Percentiles rank a stretch among this genome's conserved stretches.
phyloP scores from a whole-genome alignment of 2,329 filamentous ascomycete species.

The Acrocalymma vagum region DNA sequence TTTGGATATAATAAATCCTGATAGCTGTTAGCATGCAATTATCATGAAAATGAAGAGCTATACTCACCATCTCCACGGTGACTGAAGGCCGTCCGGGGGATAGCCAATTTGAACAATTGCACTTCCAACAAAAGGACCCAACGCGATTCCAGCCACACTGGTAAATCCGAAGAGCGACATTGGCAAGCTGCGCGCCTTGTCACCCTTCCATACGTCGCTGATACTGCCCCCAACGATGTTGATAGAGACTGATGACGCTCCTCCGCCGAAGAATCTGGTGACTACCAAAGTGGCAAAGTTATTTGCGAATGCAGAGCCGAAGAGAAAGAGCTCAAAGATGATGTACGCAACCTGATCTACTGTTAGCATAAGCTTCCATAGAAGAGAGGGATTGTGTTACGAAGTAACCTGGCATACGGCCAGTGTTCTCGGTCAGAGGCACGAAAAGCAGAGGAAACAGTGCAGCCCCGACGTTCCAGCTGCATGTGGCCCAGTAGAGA shows the following conservation, averaged over 20 bases:
- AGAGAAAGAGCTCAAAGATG: constrained; percentile 51
- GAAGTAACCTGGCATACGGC: constrained; percentile 56
- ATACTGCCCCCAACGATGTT: constrained; percentile 46
- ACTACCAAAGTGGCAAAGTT: constrained; percentile 55
- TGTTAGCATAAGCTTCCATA: constrained; percentile 1
- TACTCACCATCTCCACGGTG: constrained; percentile 50
- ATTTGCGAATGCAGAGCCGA: constrained; percentile 53
- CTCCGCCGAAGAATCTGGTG: constrained; percentile 54
- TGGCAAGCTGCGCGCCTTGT: constrained; percentile 52
- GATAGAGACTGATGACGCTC: constrained; percentile 53
- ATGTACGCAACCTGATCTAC: constrained; percentile 43
- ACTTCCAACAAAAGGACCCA: constrained; percentile 54
- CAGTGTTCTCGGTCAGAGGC: constrained; percentile 53
- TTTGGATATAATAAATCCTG: constrained; percentile 56
- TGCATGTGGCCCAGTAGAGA: constrained; percentile 48
- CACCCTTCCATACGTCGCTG: constrained; percentile 46
- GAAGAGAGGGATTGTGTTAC: constrained; percentile 14
- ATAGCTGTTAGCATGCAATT: constrained; percentile 1
- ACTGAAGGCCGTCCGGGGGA: constrained; percentile 23
- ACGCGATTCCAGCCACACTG: constrained; percentile 53
- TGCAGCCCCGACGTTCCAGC: constrained; percentile 52
- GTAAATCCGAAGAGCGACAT: constrained; percentile 57
- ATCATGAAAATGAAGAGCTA: not conserved
- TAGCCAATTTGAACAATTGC: constrained; percentile 50
- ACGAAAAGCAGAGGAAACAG: constrained; percentile 51